Conservation (phyloP, 371 early-diverging fungal species). For the Mucor mucedo region DNA sequence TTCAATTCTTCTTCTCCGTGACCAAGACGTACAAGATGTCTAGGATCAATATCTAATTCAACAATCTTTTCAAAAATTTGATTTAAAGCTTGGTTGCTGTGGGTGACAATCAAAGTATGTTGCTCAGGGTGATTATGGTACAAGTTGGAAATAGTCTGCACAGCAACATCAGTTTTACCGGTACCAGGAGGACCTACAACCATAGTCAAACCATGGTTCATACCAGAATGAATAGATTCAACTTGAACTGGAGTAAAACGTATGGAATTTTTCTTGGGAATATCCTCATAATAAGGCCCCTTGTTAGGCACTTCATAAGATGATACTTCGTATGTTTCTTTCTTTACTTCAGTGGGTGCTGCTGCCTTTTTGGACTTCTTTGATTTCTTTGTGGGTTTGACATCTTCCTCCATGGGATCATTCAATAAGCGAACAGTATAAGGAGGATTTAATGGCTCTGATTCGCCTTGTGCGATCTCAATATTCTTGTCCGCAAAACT, state of each 20-base stretch:
- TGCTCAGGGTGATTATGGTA: conserved; percentile 89
- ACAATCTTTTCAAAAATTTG: conserved; percentile 94
- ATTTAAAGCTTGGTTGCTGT: conserved; percentile 95
- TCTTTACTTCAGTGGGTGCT: conserved; percentile 35
- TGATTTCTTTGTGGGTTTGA: conserved; percentile 46
- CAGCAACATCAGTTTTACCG: conserved; percentile 97
- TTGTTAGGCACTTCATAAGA: conserved; percentile 66
- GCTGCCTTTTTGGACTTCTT: conserved; percentile 47
- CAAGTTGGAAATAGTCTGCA: conserved; percentile 92
- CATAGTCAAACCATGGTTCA: conserved; percentile 85
- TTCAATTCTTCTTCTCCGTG: conserved; percentile 93
- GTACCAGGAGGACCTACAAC: conserved; percentile 97
- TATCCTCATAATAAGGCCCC: conserved; percentile 79
- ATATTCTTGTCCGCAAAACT: conserved; percentile 58
- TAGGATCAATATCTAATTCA: conserved; percentile 84
- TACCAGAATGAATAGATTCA: conserved; percentile 85
- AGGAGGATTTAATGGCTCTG: conserved; percentile 54
- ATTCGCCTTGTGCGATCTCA: conserved; percentile 32
- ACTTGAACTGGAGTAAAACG: conserved; percentile 89
- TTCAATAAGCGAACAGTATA: conserved; percentile 63
- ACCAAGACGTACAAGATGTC: conserved; percentile 92
- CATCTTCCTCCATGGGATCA: conserved; percentile 32
- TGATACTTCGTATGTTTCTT: conserved; percentile 54
- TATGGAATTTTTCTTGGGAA: conserved; percentile 70
- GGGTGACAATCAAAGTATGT: conserved; percentile 91